Conservation (phyloP, 2,329 filamentous ascomycete genomes). For the Penicillium brasilianum region DNA sequence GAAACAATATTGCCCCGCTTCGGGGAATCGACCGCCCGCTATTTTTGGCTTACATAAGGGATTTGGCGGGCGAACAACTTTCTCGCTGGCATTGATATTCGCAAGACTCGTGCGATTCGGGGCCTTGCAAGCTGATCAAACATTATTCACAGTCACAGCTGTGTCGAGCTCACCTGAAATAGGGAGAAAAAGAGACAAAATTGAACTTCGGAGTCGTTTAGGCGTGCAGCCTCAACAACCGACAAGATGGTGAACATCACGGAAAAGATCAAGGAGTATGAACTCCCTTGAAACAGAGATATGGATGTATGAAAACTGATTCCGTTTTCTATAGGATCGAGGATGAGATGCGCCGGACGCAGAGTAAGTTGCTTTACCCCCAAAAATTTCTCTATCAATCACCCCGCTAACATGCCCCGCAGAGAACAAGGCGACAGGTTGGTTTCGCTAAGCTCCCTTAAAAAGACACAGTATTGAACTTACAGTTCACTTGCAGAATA, state of each 20-base stretch:
- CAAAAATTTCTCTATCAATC: constrained; percentile 18
- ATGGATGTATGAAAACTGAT: constrained; percentile 17
- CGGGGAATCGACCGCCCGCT: background rate
- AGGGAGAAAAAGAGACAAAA: background rate
- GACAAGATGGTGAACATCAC: constrained; percentile 95
- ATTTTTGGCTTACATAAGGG: constrained; percentile 13
- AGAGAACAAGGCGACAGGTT: constrained; percentile 99
- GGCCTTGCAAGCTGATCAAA: background rate
- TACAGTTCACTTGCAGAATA: constrained; percentile 69
- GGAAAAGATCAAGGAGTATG: constrained; percentile 98
- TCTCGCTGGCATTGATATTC: constrained; percentile 17
- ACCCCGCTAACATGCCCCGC: constrained; percentile 40
- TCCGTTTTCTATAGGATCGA: constrained; percentile 74
- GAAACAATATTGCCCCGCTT: background rate
- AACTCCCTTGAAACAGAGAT: background rate
- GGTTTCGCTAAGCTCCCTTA: constrained; percentile 38
- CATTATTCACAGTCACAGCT: background rate
- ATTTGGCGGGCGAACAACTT: constrained; percentile 14
- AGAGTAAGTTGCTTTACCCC: constrained; percentile 69
- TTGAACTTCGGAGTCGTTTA: background rate
- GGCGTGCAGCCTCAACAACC: constrained; percentile 25
- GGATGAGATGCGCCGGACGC: constrained; percentile 98
- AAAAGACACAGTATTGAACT: background rate
- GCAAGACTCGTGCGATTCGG: constrained; percentile 1
- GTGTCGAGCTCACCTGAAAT: background rate